These are phyloP conservation scores for Hypomyces perniciosus DNA, from an alignment of 2,329 filamentous ascomycete genomes.

Conservation along the genomic window DNA sequence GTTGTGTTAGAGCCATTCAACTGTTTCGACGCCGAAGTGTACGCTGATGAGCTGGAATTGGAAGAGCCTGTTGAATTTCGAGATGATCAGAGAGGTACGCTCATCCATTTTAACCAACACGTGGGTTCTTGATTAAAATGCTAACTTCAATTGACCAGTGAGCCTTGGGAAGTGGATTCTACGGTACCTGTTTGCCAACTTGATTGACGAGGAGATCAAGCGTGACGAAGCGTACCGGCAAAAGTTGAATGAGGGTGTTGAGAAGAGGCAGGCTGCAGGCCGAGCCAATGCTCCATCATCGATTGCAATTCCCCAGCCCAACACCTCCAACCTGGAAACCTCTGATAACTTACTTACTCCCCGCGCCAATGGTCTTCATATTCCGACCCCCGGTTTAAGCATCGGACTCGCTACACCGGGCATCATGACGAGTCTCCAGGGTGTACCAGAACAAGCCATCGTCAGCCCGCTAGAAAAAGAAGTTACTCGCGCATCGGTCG, in stretches of 20 bases:
- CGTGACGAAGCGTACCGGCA: conserved; percentile 71
- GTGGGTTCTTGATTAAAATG: not conserved
- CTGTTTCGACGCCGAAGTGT: conserved; percentile 96
- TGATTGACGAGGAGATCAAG: conserved; percentile 85
- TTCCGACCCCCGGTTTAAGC: conserved; percentile 65
- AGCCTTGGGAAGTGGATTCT: conserved; percentile 97
- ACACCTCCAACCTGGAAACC: conserved; percentile 31
- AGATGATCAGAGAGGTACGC: conserved; percentile 87
- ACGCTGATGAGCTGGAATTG: conserved; percentile 79
- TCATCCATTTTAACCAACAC: not conserved
- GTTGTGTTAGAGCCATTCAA: conserved; percentile 91
- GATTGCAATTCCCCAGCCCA: conserved; percentile 41
- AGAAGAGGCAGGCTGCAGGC: conserved; percentile 51
- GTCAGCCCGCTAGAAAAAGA: conserved; percentile 50
- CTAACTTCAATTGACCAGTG: conserved; percentile 47
- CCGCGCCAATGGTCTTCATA: conserved; percentile 57
- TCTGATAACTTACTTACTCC: conserved; percentile 51
- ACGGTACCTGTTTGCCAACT: conserved; percentile 80
- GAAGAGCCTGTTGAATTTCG: conserved; percentile 72
- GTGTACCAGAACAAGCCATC: conserved; percentile 42
- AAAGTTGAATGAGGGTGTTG: conserved; percentile 56
- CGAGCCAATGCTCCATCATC: conserved; percentile 54
- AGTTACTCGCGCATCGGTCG: conserved; percentile 54
- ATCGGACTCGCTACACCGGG: conserved; percentile 73
- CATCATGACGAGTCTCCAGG: conserved; percentile 33